phyloP scores from a whole-genome alignment of 306 rosid species.

The Casuarina glauca region DNA sequence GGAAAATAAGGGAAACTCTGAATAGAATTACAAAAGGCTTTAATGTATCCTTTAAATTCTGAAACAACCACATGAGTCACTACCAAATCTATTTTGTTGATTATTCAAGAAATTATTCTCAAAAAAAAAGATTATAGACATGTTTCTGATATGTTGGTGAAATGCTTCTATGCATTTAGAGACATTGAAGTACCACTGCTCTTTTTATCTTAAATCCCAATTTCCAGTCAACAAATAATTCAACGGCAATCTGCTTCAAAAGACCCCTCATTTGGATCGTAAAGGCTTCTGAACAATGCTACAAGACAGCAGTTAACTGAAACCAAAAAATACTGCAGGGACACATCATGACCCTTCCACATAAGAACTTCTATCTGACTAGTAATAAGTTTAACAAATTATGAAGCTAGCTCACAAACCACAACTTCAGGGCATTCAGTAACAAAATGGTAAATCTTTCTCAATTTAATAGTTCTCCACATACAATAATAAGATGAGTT shows the following conservation, averaged over 20 bases:
- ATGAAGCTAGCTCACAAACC: not conserved
- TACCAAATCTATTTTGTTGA: not conserved
- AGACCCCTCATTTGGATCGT: not conserved
- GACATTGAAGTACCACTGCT: not conserved
- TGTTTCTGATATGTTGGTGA: not conserved
- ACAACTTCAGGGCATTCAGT: not conserved
- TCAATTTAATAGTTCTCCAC: slow-evolving; percentile 5
- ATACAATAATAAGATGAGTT: slow-evolving; percentile 22
- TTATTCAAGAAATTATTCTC: not conserved
- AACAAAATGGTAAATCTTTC: slow-evolving; percentile 6
- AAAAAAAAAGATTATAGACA: not conserved
- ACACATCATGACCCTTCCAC: not conserved
- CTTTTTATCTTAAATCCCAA: not conserved
- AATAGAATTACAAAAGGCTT: not conserved
- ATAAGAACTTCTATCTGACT: not conserved
- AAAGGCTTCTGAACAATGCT: not conserved
- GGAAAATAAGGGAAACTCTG: slow-evolving; percentile 6
- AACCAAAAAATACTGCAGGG: not conserved
- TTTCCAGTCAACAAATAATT: not conserved
- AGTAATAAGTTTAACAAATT: not conserved
- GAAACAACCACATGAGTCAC: not conserved
- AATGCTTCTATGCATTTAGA: not conserved
- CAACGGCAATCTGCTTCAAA: not conserved
- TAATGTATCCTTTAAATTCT: not conserved
- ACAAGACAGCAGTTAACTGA: not conserved